Base-by-base conservation (phyloP, 2,329 filamentous ascomycete genomes). In the Xylaria arbuscula region DNA sequence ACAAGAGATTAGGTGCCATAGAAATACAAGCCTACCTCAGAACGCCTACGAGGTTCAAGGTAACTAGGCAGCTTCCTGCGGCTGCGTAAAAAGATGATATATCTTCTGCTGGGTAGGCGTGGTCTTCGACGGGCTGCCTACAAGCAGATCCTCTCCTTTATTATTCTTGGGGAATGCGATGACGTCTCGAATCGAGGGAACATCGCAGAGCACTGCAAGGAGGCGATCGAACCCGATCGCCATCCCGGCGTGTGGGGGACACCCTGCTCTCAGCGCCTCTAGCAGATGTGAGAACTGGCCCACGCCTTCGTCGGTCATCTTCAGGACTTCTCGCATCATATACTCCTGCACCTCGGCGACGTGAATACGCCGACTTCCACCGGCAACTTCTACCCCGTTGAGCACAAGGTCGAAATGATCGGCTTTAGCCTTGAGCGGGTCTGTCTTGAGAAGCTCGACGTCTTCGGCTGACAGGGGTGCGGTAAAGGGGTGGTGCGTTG, bases 111-210 rank as follows among this genome's bases (percentile, higher is more conserved):
- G 76, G 38, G 63, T 68, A 2, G 45, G 19, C 4, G 75, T 76
- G 9, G 67, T 68, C 70, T 70, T 72, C 2, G 72, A 59, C 22
- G 96, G 96, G 70, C 92, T 93, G 74, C 88, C 89, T 2, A 97
- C 93, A 80, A 97, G 87, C 65, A 89, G 80, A 81, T 99, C 96
- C 77, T 97, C 92, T 0, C 96, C 94, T 78, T 90, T 94, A 69
- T 93, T 94, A 70, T 89, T 94, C 84, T 99, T 99, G 0, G 96
- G 97, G 77, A 99, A 99, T 0, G 94, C 94, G 80, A 99, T 98
- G 1, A 99, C 95, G 81, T 99, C 95, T 68, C 93, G 85, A 2
- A 99, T 91, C 1, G 91, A 94, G 11, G 91, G 86, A 38, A 87
- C 90, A 1, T 90, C 91, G 24, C 91, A 87, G 84, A 99, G 87